A percentile compares a stretch with the other conserved stretches of the same genome.
These are phyloP conservation scores for Metarhizium robertsii DNA, from an alignment of 2,329 filamentous ascomycete species.

Conservation along the genomic window DNA sequence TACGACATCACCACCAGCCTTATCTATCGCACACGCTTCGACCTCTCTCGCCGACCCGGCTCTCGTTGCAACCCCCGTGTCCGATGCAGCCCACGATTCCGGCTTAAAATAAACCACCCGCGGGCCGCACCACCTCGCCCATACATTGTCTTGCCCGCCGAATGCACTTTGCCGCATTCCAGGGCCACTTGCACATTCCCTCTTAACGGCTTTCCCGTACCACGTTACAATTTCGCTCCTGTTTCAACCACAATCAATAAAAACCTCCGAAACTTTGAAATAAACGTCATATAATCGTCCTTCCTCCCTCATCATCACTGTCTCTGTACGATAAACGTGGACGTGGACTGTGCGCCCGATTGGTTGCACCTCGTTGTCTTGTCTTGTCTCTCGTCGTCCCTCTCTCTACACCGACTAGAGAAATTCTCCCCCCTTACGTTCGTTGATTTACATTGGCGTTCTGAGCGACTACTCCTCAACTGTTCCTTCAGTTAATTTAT, in stretches of 20 bases:
- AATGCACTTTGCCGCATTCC: conserved; percentile 2
- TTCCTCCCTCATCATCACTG: not conserved
- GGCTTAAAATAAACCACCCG: not conserved
- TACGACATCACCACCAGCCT: not conserved
- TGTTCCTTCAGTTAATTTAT: not conserved
- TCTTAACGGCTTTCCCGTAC: not conserved
- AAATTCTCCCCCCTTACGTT: not conserved
- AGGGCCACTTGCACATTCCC: not conserved
- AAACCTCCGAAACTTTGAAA: not conserved
- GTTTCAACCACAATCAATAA: not conserved
- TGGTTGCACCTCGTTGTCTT: not conserved
- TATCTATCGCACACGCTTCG: too few species aligned
- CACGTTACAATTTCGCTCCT: not conserved
- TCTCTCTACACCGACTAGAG: not conserved
- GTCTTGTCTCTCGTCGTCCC: too few species aligned
- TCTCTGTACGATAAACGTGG: not conserved
- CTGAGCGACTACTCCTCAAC: not conserved
- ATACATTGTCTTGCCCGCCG: not conserved
- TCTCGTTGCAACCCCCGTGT: not conserved
- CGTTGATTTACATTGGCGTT: not conserved
- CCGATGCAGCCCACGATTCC: not conserved
- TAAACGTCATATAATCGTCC: not conserved
- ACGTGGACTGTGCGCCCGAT: not conserved
- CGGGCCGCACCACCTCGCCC: not conserved
- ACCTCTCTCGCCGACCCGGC: too few species aligned